Percentiles rank a stretch among this genome's conserved stretches.
phyloP scores from a whole-genome alignment of 345 rosid genomes.

The Eucalyptus coolabah region DNA sequence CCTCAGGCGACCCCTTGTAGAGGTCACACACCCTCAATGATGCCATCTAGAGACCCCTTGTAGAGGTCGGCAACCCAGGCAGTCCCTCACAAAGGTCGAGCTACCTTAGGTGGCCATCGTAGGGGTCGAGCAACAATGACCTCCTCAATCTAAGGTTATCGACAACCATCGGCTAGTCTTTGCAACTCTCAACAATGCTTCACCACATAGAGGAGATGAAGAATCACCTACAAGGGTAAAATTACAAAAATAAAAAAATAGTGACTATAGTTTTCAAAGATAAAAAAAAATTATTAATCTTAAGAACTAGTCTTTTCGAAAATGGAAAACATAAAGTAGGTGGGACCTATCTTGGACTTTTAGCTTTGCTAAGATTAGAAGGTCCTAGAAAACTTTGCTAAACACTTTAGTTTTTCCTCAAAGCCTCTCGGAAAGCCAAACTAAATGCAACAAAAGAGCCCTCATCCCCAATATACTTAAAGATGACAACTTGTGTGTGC shows the following conservation, averaged over 20 bases:
- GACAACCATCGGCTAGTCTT: not conserved
- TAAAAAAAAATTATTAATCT: too few species aligned
- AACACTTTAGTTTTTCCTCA: not conserved
- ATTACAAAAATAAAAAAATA: too few species aligned
- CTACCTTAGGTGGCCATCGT: not conserved
- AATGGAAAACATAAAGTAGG: not conserved
- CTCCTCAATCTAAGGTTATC: not conserved
- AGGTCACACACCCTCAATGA: not conserved
- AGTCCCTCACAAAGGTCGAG: not conserved
- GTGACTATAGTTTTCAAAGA: rapidly evolving
- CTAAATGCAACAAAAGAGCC: not conserved
- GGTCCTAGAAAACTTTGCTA: not conserved
- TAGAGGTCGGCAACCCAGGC: rapidly evolving
- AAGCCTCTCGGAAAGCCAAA: not conserved
- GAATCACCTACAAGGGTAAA: not conserved
- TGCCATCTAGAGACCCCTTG: not conserved
- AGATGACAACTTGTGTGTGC: not conserved
- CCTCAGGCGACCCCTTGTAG: not conserved
- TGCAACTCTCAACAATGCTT: not conserved
- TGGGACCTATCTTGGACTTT: not conserved
- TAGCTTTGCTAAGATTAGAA: not conserved
- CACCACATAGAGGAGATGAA: not conserved
- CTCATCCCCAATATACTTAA: not conserved
- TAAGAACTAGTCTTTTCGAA: rapidly evolving
- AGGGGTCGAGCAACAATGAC: rapidly evolving